These are phyloP conservation scores for Picea engelmannii DNA, from an alignment of 83 land plant species.

Conservation along the genomic window DNA sequence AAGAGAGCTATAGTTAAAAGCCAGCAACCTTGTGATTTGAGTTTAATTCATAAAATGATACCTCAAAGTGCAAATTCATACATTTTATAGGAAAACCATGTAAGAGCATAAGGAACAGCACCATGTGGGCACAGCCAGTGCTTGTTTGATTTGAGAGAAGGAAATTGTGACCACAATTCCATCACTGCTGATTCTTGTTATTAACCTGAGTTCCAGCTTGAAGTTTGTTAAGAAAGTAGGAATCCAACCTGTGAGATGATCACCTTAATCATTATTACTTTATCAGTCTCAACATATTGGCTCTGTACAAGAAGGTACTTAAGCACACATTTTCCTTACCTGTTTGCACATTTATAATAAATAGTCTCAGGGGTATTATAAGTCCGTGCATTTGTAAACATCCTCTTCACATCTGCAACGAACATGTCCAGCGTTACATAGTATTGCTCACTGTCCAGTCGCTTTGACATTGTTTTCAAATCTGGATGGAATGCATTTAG, in stretches of 20 bases:
- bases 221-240: slow-evolving; percentile 60
- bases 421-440: slow-evolving; percentile 97
- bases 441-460: slow-evolving; percentile 92
- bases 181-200: slow-evolving; percentile 49
- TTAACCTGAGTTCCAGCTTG: slow-evolving; percentile 60
- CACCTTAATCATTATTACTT: background rate
- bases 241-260: slow-evolving; percentile 63
- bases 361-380: slow-evolving; percentile 96
- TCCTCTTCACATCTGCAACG: slow-evolving; percentile 81
- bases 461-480: slow-evolving; percentile 85
- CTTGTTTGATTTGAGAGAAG: too few species aligned
- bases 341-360: slow-evolving; percentile 87
- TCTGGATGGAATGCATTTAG: slow-evolving; percentile 38
- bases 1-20: too few species aligned
- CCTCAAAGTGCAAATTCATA: too few species aligned
- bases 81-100: too few species aligned
- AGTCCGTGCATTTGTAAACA: slow-evolving; percentile 91
- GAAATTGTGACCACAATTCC: too few species aligned
- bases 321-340: slow-evolving; percentile 30
- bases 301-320: background rate
- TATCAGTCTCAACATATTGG: too few species aligned
- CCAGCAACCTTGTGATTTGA: too few species aligned
- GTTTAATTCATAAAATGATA: too few species aligned
- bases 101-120: too few species aligned
- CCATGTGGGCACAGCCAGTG: too few species aligned